Evolutionary conservation across 1,284 basidiomycete genomes (phyloP).

Genomic region (Leccinum subrobustum): DNA sequence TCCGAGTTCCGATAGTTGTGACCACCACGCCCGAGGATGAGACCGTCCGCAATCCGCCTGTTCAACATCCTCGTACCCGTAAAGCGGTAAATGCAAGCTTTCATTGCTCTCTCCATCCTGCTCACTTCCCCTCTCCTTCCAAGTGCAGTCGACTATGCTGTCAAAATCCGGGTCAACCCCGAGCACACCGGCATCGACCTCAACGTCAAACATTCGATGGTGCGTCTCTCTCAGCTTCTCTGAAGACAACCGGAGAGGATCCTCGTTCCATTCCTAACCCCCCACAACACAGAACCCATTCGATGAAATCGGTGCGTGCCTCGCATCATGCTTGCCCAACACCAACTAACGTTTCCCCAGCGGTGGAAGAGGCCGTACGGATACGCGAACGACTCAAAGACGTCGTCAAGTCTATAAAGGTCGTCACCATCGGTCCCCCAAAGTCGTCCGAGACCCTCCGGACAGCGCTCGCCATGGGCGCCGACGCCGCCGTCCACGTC

Average conservation of each 20-base stretch:
- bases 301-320: slow-evolving; percentile 85
- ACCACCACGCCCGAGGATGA: slow-evolving; percentile 47
- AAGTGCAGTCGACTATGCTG: slow-evolving; percentile 81
- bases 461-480: slow-evolving; percentile 97
- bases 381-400: slow-evolving; percentile 83
- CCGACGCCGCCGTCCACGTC: slow-evolving; percentile 91
- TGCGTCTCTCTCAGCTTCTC: slow-evolving; percentile 37
- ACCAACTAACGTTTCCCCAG: slow-evolving; percentile 40
- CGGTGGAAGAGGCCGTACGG: slow-evolving; percentile 96
- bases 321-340: not conserved
- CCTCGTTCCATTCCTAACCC: not conserved
- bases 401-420: slow-evolving; percentile 82
- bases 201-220: slow-evolving; percentile 97
- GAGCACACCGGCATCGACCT: slow-evolving; percentile 92
- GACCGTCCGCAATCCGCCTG: slow-evolving; percentile 67
- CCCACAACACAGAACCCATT: slow-evolving; percentile 77
- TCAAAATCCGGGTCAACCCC: slow-evolving; percentile 93
- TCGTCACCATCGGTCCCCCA: slow-evolving; percentile 89
- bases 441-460: slow-evolving; percentile 91
- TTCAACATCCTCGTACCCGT: slow-evolving; percentile 91
- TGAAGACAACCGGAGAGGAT: not conserved
- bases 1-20: slow-evolving; percentile 20
- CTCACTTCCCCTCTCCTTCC: not conserved
- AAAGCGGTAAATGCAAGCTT: slow-evolving; percentile 61
- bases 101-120: slow-evolving; percentile 13